A percentile compares a stretch with the other conserved stretches of the same genome.
phyloP scores from a whole-genome alignment of 331 rosid genomes.

The Pyrus hybrid region DNA sequence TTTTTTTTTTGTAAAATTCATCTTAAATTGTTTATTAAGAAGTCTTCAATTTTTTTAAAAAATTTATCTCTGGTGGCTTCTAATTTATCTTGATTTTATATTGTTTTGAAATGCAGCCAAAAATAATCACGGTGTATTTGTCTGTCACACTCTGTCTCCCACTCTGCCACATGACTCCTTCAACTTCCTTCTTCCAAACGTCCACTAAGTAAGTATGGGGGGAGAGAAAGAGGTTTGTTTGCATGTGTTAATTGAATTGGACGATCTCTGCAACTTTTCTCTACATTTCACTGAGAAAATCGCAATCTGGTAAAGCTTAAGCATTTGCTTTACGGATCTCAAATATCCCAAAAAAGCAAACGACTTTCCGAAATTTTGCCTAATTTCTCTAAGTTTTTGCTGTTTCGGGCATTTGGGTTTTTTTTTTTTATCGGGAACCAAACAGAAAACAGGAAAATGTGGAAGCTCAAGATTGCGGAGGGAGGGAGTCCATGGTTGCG shows the following conservation, averaged over 20 bases:
- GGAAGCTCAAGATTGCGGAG: slow-evolving; percentile 76
- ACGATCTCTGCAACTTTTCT: not conserved
- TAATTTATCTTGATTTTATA: not conserved
- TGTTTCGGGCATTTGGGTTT: not conserved
- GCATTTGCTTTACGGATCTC: too few species aligned
- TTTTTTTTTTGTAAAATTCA: too few species aligned
- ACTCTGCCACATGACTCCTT: not conserved
- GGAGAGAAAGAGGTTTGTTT: not conserved
- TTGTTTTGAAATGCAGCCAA: not conserved
- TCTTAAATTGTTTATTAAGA: not conserved
- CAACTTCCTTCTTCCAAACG: not conserved
- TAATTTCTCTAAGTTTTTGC: not conserved
- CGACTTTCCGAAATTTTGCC: not conserved
- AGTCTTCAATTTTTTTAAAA: not conserved
- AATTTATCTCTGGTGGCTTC: not conserved
- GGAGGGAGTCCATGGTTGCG: slow-evolving; percentile 77
- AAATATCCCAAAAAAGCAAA: too few species aligned
- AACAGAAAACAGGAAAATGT: slow-evolving; percentile 32
- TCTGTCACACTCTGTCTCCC: not conserved
- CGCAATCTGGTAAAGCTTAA: too few species aligned
- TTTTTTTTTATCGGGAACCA: not conserved
- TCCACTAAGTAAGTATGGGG: not conserved
- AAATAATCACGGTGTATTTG: not conserved
- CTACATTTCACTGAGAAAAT: not conserved
- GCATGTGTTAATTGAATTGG: not conserved